Evolutionary conservation across 495 filamentous ascomycete species (phyloP), one percentile per base, ranked within the genome.

Genomic region (Viridothelium virens): DNA sequence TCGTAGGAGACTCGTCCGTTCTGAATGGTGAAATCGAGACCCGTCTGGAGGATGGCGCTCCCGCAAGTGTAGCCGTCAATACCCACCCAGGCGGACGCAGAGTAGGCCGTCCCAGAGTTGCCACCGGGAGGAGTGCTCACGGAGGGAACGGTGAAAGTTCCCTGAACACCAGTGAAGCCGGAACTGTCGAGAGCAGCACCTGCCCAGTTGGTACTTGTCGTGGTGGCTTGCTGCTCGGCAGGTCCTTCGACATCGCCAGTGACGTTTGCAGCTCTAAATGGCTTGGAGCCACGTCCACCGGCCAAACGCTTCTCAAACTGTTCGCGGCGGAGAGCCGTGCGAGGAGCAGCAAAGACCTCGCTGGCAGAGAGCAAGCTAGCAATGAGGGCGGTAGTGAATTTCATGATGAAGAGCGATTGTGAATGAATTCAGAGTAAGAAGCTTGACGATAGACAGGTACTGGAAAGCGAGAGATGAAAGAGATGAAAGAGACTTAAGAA

Each of bases 51-150:
- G 62, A 87, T 85, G 1, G 84, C 82, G 11, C 76, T 77, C 64
- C 72, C 73, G 74, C 83, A 86, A 6, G 82, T 85, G 68, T 83
- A 81, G 4, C 83, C 85, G 65, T 87, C 84, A 59, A 87, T 85
- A 14, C 83, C 83, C 12, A 86, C 84, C 86, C 85, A 87, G n/a
- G 83, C 84, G 1, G 83, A 82, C 1, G 81, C 82, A 38, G 81
- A 78, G 63, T 84, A 81, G 37, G 74, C 71, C 31, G 62, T 70
- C 5, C 53, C 61, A 12, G 75, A 78, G 62, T 69, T 75, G 48
- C 76, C 77, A n/a, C 79, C 78, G 9, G 77, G 68, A 4, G 80
- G 76, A 7, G 75, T 72, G 16, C 34, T 68, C 36, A 68, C 67
- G 14, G 63, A 61, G 9, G 67, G 67, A n/a, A 68, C 44, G 37